Evolutionary conservation across 768 basidiomycete species (phyloP), one percentile per base, ranked within the genome.

Genomic region (Rhizopogon rudus): DNA sequence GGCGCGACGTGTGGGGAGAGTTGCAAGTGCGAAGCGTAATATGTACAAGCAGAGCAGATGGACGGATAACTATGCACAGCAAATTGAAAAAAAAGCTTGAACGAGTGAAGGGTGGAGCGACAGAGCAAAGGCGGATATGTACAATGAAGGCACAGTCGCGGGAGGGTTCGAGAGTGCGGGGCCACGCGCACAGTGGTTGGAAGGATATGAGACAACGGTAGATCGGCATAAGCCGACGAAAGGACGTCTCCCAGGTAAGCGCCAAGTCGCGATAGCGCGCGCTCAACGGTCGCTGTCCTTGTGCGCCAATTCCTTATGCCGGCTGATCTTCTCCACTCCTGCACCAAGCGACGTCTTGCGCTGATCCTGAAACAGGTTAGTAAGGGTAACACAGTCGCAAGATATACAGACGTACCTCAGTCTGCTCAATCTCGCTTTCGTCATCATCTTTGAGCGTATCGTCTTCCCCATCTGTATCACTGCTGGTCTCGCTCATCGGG

Each of bases 281-380:
- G 40, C n/a, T 40, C 16, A 40, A 6, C 40, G 16, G 7, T 40
- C 16, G 16, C 40, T 6, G 5, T 39, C 39, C 14, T 39, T 39
- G n/a, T 40, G 40, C 7, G 7, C 13, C 4, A 45, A 45, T 5
- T 64, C 62, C 39, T 69, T 61, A 54, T 73, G 72, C 49, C 67
- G 61, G 54, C 72, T 73, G 51, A 72, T 59, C 57, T 72, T 72
- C 57, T 72, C 72, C 17, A 72, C 66, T 7, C 72, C 72, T 8
- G 71, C 71, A 20, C 71, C 69, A 0, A 71, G 60, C 3, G 65
- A 61, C 13, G 72, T 72, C 57, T 65, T 73, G 42, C 72, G 63
- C 17, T 29, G 16, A 35, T 66, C 66, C 68, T 71, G 53, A 37
- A 43, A n/a, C n/a, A 14, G 9, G 35, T 49, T 35, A 49, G 35